Percentiles rank a stretch among this genome's conserved stretches.
Conservation (phyloP, 2,329 filamentous ascomycete genomes). For the Cladophialophora carrionii region DNA sequence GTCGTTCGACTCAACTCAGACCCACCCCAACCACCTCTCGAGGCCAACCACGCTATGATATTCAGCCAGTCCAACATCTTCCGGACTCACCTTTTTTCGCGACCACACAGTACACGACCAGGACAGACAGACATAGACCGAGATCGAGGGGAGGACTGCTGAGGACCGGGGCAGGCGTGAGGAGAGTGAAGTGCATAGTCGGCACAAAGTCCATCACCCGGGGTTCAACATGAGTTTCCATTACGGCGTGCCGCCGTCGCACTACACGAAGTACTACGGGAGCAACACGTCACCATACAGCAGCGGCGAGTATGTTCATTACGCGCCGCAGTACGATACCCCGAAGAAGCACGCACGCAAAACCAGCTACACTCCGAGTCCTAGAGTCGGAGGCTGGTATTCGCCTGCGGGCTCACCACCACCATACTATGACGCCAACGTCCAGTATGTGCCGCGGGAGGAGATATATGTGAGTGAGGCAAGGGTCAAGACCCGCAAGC, state of each 20-base stretch:
- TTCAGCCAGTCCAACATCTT: slow-evolving; percentile 36
- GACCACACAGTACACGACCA: slow-evolving; percentile 29
- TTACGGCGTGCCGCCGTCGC: slow-evolving; percentile 37
- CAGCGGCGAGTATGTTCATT: slow-evolving; percentile 39
- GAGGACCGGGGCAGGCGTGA: slow-evolving; percentile 35
- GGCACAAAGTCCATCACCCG: slow-evolving; percentile 10
- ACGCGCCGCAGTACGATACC: slow-evolving; percentile 41
- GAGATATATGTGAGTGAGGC: slow-evolving; percentile 71
- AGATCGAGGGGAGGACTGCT: slow-evolving; percentile 37
- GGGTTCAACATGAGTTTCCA: slow-evolving; percentile 37
- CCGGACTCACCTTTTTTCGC: slow-evolving; percentile 33
- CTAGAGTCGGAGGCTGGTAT: slow-evolving; percentile 45
- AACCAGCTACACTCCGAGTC: slow-evolving; percentile 57
- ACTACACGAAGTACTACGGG: slow-evolving; percentile 42
- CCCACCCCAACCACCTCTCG: slow-evolving; percentile 27
- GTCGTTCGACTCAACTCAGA: slow-evolving; percentile 35
- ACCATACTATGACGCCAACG: slow-evolving; percentile 52
- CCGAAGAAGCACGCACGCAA: slow-evolving; percentile 60
- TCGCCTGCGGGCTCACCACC: slow-evolving; percentile 50
- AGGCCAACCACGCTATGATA: slow-evolving; percentile 38
- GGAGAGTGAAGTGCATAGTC: slow-evolving; percentile 28
- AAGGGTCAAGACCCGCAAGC: slow-evolving; percentile 45
- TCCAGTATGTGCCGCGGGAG: slow-evolving; percentile 57
- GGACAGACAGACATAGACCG: slow-evolving; percentile 34
- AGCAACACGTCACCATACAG: slow-evolving; percentile 40